Evolutionary conservation across 2,329 filamentous ascomycete species (phyloP), one percentile per base, ranked within the genome.

Genomic region (Alternaria postmessia): DNA sequence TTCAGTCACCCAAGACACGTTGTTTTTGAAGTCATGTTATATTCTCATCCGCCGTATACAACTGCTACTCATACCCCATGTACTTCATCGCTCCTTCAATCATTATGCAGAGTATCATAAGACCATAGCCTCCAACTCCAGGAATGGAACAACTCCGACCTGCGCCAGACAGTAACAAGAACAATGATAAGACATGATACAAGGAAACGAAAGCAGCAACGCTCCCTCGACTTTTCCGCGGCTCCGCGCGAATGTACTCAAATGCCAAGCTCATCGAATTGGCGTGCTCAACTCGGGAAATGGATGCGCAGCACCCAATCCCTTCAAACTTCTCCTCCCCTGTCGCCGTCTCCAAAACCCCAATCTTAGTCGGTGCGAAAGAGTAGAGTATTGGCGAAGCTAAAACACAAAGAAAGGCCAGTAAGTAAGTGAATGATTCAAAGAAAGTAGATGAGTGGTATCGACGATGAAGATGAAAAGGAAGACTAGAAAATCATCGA

Each of bases 401-500:
- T 70, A 62, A 58, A 66, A 67, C 57, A 54, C 67, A 74, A 66
- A 66, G 58, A 65, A 70, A 66, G 64, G 58, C 51, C 63, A 57
- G 54, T 53, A 68, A 65, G 67, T 72, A 74, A 72, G 66, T 69
- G 60, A 69, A 67, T 66, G 51, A 65, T 49, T 60, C 68, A 68
- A 52, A 52, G 58, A 59, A 26, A 42, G 57, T 34, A 61, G 58
- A 63, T 62, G 54, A 22, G 56, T 49, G 67, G 61, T 70, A 75
- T 71, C 70, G 65, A 66, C 63, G 63, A 64, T 68, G 63, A 65
- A 62, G 57, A 62, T 65, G 56, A 22, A 51, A 43, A 60, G 32
- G 62, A 53, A 42, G 47, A 39, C 64, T 77, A 79, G 66, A 78
- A 79, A 64, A 79, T 78, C 77, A 79, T 79, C 64, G 77, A 79